Evolutionary conservation across 164 flowering plant genomes (phyloP).

Genomic region (Magnolia kwangsiensis): DNA sequence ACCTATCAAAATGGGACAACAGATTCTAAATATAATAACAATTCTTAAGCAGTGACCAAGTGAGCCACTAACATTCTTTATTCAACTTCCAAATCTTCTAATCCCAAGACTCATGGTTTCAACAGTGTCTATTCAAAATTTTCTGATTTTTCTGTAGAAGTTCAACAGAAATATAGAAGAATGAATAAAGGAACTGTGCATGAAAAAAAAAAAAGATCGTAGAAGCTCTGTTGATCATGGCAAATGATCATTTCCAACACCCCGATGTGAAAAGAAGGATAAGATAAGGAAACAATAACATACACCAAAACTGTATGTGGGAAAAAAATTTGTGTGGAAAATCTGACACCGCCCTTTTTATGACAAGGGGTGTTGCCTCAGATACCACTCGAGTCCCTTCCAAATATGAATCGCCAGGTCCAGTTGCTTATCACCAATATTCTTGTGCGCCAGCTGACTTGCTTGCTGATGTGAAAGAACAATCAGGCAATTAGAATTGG

Average conservation of each 20-base stretch:
- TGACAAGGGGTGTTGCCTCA: conserved; percentile 10
- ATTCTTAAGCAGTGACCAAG: too few species aligned
- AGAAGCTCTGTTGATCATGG: neutral
- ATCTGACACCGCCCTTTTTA: neutral
- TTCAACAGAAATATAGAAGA: too few species aligned
- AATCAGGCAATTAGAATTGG: neutral
- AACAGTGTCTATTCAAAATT: too few species aligned
- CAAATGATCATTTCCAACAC: neutral
- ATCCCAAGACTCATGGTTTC: too few species aligned
- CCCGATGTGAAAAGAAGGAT: neutral
- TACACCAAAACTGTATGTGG: neutral
- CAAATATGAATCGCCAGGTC: conserved; percentile 75
- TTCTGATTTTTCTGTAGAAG: too few species aligned
- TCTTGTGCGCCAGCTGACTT: conserved; percentile 95
- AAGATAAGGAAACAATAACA: neutral
- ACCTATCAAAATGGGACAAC: too few species aligned
- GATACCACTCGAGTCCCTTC: conserved; percentile 86
- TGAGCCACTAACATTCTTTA: too few species aligned
- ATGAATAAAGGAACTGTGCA: too few species aligned
- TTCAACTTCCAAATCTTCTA: too few species aligned
- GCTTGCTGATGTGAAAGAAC: conserved; percentile 54
- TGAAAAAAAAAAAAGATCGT: too few species aligned
- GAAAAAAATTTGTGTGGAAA: neutral
- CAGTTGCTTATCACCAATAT: conserved; percentile 82
- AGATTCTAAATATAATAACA: too few species aligned